Conservation (phyloP, 2,329 filamentous ascomycete species). For the Cyphellophora attinorum region DNA sequence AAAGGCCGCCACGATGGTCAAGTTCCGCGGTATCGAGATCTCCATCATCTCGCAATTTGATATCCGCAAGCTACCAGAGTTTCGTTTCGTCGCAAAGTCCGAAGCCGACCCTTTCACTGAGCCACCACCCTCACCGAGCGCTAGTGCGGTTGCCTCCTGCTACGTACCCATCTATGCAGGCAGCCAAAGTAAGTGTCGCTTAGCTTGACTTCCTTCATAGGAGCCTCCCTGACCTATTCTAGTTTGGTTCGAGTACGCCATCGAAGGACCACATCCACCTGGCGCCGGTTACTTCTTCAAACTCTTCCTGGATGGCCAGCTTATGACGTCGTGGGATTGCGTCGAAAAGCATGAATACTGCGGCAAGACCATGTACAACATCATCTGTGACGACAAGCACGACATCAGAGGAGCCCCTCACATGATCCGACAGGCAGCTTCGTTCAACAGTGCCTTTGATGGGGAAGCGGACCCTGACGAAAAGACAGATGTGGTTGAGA, state of each 20-base stretch:
- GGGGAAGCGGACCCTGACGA: constrained; percentile 1
- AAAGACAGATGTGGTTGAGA: constrained; percentile 14
- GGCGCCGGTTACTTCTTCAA: constrained; percentile 18
- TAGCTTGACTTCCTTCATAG: no score
- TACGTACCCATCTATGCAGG: constrained; percentile 17
- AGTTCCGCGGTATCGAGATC: constrained; percentile 17
- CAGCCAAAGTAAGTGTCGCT: constrained; percentile 10
- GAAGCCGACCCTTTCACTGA: constrained; percentile 3
- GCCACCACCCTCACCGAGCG: neutral
- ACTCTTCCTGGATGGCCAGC: constrained; percentile 11
- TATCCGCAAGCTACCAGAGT: constrained; percentile 16
- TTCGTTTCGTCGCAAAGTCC: constrained; percentile 3
- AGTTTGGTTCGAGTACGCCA: constrained; percentile 18
- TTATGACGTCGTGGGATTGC: constrained; percentile 16
- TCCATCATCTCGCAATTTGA: constrained; percentile 18
- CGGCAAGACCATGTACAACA: constrained; percentile 17
- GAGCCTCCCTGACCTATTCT: no score
- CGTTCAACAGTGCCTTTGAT: constrained; percentile 10
- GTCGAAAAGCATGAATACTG: constrained; percentile 16
- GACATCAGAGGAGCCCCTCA: constrained; percentile 4
- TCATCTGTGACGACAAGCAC: constrained; percentile 8
- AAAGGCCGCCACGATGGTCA: constrained; percentile 12
- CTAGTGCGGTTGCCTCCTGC: constrained; percentile 8
- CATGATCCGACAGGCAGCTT: constrained; percentile 11
- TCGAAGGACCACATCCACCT: constrained; percentile 18